Evolutionary conservation across 106 monocot genomes (phyloP).

Genomic region (Dendrobium catenatum): DNA sequence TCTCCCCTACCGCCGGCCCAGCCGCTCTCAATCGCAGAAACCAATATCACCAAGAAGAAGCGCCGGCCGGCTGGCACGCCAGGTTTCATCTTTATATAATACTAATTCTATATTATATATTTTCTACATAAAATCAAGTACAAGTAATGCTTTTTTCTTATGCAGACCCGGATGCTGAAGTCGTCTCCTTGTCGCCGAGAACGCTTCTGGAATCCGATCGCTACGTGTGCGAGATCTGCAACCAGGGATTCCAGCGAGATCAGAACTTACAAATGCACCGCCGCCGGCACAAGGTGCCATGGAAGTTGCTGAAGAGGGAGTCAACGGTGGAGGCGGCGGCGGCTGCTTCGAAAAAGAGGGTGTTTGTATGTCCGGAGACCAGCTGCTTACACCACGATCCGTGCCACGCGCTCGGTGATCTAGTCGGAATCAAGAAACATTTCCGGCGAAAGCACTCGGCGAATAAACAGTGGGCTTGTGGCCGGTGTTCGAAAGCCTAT

Average conservation of each 20-base stretch:
- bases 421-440: constrained; percentile 79
- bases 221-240: constrained; percentile 97
- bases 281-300: constrained; percentile 90
- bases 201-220: constrained; percentile 88
- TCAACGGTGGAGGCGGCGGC: background rate
- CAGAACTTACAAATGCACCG: constrained; percentile 98
- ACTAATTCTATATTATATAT: too few species aligned
- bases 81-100: constrained; percentile 15
- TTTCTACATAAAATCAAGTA: background rate
- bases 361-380: constrained; percentile 63
- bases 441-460: constrained; percentile 57
- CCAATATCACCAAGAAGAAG: constrained; percentile 25
- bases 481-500: constrained; percentile 49
- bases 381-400: constrained; percentile 70
- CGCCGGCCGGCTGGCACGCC: constrained; percentile 62
- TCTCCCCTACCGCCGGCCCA: background rate
- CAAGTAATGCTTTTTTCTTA: background rate
- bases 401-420: constrained; percentile 58
- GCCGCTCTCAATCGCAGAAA: background rate
- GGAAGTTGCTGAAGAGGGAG: constrained; percentile 59
- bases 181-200: constrained; percentile 75
- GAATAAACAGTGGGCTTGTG: constrained; percentile 56
- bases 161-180: constrained; percentile 90
- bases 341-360: constrained; percentile 41
- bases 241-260: constrained; percentile 86